A percentile compares a stretch with the other conserved stretches of the same genome.
phyloP scores from a whole-genome alignment of 2,329 filamentous ascomycete genomes.

The Colletotrichum agaves region DNA sequence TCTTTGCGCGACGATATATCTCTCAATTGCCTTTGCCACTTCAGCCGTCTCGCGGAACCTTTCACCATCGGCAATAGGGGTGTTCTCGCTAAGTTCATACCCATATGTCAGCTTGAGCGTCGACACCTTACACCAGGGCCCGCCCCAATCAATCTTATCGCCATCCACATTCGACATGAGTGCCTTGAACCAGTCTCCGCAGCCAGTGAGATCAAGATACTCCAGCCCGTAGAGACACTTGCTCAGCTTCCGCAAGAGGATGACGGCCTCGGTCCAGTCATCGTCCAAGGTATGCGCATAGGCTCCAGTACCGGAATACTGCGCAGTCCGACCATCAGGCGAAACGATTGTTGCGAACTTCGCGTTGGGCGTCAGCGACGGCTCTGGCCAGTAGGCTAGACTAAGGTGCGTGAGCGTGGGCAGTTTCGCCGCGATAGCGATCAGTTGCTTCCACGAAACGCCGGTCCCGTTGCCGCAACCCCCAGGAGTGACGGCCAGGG shows the following conservation, averaged over 20 bases:
- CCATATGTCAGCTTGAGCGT: conserved; percentile 58
- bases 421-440: conserved; percentile 63
- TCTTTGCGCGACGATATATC: conserved; percentile 56
- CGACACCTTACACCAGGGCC: conserved; percentile 63
- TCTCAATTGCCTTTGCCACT: conserved; percentile 57
- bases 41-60: conserved; percentile 50
- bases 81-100: conserved; percentile 50
- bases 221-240: conserved; percentile 66
- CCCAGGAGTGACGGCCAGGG: conserved; percentile 60
- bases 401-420: conserved; percentile 68
- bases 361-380: conserved; percentile 66
- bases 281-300: conserved; percentile 69
- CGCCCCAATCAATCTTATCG: conserved; percentile 64
- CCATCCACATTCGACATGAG: conserved; percentile 55
- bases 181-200: conserved; percentile 64
- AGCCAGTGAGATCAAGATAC: conserved; percentile 71
- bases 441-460: conserved; percentile 68
- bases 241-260: conserved; percentile 65
- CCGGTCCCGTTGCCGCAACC: conserved; percentile 36
- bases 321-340: conserved; percentile 53
- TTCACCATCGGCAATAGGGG: conserved; percentile 46
- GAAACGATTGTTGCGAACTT: conserved; percentile 59
- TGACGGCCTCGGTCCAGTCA: conserved; percentile 69
- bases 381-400: conserved; percentile 71
- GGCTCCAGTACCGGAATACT: conserved; percentile 65